These are phyloP conservation scores for Aspergillus leporis DNA, from an alignment of 495 filamentous ascomycete species.

Conservation along the genomic window DNA sequence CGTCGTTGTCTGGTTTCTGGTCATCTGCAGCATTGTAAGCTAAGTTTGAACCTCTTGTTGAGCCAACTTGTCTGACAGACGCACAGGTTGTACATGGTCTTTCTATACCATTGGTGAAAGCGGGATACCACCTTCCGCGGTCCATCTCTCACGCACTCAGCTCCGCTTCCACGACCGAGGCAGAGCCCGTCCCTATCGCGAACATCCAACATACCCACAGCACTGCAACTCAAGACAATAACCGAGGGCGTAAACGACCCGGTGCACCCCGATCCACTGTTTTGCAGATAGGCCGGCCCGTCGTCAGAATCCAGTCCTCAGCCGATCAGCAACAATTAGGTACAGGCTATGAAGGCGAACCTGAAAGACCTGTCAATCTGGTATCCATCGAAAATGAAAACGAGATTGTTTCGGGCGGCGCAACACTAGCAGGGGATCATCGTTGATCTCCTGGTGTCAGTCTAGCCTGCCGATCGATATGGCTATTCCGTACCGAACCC, in stretches of 20 bases:
- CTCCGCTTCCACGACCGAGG: conserved; percentile 33
- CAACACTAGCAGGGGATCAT: neutral
- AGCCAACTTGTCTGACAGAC: conserved; percentile 14
- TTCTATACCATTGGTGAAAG: conserved; percentile 79
- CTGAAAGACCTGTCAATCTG: conserved; percentile 37
- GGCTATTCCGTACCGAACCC: neutral
- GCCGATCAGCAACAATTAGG: conserved; percentile 23
- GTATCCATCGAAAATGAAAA: conserved; percentile 17
- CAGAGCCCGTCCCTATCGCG: conserved; percentile 33
- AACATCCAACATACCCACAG: conserved; percentile 35
- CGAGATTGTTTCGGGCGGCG: neutral
- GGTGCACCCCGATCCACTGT: conserved; percentile 36
- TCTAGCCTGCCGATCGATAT: neutral
- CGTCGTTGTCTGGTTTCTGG: conserved; percentile 84
- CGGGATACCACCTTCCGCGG: conserved; percentile 75
- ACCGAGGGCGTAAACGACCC: conserved; percentile 30
- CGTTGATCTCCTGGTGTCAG: neutral
- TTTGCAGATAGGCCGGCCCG: conserved; percentile 53
- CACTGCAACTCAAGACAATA: conserved; percentile 35
- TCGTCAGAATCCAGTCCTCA: conserved; percentile 32
- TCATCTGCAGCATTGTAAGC: conserved; percentile 83
- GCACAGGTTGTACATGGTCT: conserved; percentile 79
- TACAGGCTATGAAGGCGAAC: conserved; percentile 30
- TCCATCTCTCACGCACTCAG: conserved; percentile 66
- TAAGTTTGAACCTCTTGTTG: neutral